These are phyloP conservation scores for Coemansia sp. DNA, from an alignment of 192 early-diverging fungal genomes.

Conservation along the genomic window DNA sequence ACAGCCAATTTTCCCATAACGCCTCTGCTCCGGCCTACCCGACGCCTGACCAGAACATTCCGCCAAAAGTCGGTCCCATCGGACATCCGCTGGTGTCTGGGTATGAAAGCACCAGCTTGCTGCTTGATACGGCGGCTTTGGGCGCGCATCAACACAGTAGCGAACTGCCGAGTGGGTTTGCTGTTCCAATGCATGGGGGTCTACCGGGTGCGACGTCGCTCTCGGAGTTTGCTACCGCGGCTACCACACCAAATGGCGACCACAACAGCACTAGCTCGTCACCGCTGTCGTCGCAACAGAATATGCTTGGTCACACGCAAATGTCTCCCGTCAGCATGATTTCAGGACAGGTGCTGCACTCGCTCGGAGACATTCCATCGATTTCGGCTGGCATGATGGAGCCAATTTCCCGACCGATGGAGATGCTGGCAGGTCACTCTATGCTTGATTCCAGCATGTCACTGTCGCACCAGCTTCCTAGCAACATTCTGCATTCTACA, in stretches of 20 bases:
- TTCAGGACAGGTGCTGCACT: neutral
- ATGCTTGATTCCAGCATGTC: neutral
- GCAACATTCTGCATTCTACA: slow-evolving; percentile 5
- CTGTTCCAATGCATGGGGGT: neutral
- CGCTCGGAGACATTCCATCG: slow-evolving; percentile 10
- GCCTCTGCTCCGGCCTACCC: slow-evolving; percentile 16
- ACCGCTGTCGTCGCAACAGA: slow-evolving; percentile 15
- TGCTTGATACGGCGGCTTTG: slow-evolving; percentile 16
- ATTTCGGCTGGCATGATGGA: slow-evolving; percentile 10
- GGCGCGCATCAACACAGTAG: neutral
- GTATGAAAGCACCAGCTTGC: slow-evolving; percentile 8
- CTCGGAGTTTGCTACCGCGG: slow-evolving; percentile 17
- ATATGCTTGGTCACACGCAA: slow-evolving; percentile 6
- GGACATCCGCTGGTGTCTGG: slow-evolving; percentile 16
- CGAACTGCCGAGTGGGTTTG: neutral
- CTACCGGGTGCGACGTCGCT: slow-evolving; percentile 16
- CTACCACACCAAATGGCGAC: slow-evolving; percentile 12
- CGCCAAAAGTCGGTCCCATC: slow-evolving; percentile 18
- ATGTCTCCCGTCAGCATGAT: slow-evolving; percentile 16
- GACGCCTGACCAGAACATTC: slow-evolving; percentile 23
- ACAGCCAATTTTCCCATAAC: slow-evolving; percentile 6
- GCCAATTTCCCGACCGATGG: slow-evolving; percentile 14
- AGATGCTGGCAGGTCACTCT: slow-evolving; percentile 1
- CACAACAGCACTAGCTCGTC: slow-evolving; percentile 26
- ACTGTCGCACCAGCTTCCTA: slow-evolving; percentile 20